Evolutionary conservation across 2,329 filamentous ascomycete genomes (phyloP).

Genomic region (Leptographium lundbergii): DNA sequence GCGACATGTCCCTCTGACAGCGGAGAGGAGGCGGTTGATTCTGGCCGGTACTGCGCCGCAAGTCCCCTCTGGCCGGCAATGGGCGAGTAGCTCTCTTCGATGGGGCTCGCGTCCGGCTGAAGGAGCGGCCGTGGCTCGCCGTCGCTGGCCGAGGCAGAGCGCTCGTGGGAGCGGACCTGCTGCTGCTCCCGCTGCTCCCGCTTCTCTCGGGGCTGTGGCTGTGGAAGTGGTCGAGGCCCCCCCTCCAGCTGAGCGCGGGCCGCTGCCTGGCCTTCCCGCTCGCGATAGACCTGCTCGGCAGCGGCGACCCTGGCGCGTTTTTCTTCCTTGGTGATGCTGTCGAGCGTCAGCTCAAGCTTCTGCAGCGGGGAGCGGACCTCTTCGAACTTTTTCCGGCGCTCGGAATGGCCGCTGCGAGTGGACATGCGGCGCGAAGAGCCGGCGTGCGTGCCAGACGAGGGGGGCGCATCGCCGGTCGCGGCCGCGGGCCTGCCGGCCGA

Average conservation of each 20-base stretch:
- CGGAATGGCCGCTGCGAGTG: constrained; percentile 16
- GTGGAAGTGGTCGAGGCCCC: constrained; percentile 3
- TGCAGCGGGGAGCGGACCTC: constrained; percentile 82
- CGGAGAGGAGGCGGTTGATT: constrained; percentile 12
- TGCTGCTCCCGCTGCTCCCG: not conserved
- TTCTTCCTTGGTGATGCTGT: constrained; percentile 91
- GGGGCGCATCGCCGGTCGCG: not conserved
- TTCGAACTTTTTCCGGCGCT: constrained; percentile 50
- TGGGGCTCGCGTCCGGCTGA: constrained; percentile 11
- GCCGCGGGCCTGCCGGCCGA: not conserved
- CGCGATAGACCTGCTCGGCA: constrained; percentile 61
- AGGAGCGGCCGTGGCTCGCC: constrained; percentile 15
- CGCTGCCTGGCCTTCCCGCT: constrained; percentile 34
- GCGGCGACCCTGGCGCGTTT: constrained; percentile 76
- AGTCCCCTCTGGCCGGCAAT: constrained; percentile 14
- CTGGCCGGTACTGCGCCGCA: constrained; percentile 20
- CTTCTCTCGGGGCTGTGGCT: constrained; percentile 9
- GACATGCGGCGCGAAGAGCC: constrained; percentile 2
- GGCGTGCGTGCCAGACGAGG: constrained; percentile 3
- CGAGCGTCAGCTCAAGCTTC: constrained; percentile 80
- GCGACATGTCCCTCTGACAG: not conserved
- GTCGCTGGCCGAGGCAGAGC: constrained; percentile 12
- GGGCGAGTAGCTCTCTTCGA: constrained; percentile 9
- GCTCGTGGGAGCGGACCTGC: constrained; percentile 21
- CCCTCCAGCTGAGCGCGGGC: constrained; percentile 2